Evolutionary conservation across 768 basidiomycete genomes (phyloP).

Genomic region (Mycena olivaceomarginata): DNA sequence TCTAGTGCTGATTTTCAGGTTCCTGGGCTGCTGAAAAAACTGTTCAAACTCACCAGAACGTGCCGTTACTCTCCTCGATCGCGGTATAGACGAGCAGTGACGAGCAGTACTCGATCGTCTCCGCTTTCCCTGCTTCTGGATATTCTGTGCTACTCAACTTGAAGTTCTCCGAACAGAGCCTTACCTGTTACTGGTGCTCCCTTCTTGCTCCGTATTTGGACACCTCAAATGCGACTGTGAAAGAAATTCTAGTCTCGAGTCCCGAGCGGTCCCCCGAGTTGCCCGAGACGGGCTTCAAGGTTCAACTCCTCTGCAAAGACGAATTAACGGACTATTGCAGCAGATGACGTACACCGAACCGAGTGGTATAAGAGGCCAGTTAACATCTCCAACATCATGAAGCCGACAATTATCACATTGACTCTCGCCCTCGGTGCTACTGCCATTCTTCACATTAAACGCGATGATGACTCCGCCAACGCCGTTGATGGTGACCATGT

Average conservation of each 20-base stretch:
- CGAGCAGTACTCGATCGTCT: too few relatives aligned
- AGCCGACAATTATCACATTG: conserved; percentile 13
- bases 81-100: too few relatives aligned
- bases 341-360: neutral
- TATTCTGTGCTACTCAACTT: too few relatives aligned
- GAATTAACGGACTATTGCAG: neutral
- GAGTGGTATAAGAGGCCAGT: conserved; percentile 1
- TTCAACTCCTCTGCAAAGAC: neutral
- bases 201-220: too few relatives aligned
- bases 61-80: too few relatives aligned
- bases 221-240: too few relatives aligned
- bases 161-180: too few relatives aligned
- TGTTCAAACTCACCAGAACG: too few relatives aligned
- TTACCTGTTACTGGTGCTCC: too few relatives aligned
- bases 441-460: conserved; percentile 23
- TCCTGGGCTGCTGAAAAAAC: too few relatives aligned
- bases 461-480: neutral
- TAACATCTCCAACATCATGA: conserved; percentile 35
- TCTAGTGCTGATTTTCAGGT: too few relatives aligned
- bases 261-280: neutral
- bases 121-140: too few relatives aligned
- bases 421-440: conserved; percentile 19
- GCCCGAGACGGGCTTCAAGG: conserved; percentile 1
- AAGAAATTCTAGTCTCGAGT: neutral
- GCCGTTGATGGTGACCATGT: conserved; percentile 9